Conservation (phyloP, 106 monocot genomes). For the Dendrobium catenatum region DNA sequence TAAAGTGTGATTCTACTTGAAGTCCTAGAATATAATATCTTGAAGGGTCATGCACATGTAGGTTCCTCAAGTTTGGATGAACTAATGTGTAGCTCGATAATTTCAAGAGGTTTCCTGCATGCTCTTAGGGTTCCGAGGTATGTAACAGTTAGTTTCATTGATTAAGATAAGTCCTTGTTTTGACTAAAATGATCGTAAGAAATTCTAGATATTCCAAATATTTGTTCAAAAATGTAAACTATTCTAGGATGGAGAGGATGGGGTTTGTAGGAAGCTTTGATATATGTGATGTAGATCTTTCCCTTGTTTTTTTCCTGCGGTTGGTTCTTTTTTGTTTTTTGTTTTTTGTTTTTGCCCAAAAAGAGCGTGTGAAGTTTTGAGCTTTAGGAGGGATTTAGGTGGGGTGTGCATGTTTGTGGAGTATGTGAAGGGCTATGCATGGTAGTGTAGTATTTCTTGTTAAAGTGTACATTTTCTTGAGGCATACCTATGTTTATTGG, state of each 20-base stretch:
- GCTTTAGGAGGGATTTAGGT: not conserved
- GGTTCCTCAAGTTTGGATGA: conserved; percentile 7
- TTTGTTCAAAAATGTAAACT: not conserved
- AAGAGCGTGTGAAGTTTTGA: not conserved
- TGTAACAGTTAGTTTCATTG: conserved; percentile 3
- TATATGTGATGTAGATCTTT: not conserved
- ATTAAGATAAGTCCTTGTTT: not conserved
- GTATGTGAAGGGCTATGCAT: not conserved
- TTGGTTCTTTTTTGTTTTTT: not conserved
- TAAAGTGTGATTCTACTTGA: not conserved
- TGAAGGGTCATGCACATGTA: conserved; percentile 7
- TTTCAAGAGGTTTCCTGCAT: conserved; percentile 1
- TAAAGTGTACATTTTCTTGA: not conserved
- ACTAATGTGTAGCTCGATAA: not conserved
- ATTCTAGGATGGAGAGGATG: not conserved
- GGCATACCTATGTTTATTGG: not conserved
- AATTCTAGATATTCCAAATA: not conserved
- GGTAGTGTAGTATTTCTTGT: not conserved
- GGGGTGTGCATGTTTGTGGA: not conserved
- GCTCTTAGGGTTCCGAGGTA: conserved; percentile 7
- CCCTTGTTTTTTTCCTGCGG: not conserved
- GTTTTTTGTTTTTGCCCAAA: not conserved
- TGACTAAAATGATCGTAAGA: not conserved
- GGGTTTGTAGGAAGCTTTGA: not conserved
- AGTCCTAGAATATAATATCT: conserved; percentile 4